Evolutionary conservation across 2,329 filamentous ascomycete genomes (phyloP), one percentile per base, ranked within the genome.

Genomic region (Stagonosporopsis rhizophila): DNA sequence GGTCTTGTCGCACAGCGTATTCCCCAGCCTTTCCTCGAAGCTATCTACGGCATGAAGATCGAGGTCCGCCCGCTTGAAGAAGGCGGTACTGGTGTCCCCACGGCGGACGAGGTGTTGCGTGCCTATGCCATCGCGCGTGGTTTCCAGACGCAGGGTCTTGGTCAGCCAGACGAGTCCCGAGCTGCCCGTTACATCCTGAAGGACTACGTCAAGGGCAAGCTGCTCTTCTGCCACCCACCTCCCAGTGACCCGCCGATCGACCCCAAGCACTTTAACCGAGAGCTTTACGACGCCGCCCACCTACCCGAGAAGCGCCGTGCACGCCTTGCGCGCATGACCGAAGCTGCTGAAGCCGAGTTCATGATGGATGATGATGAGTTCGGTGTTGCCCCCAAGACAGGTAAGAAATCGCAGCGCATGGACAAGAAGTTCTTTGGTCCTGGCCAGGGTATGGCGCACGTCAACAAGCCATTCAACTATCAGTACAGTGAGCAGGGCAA

Each of bases 151-250:
- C 88, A 90, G 50, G 95, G 95, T 69, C 85, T 91, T 30, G 94
- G 95, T 8, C 90, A 95, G 71, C 94, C 95, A 0, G 95, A 99
- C 69, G 92, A 96, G 80, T 96, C 92, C 1, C 86, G 95, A 67
- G 95, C 95, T 6, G 92, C 94, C 4, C 86, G 95, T 49, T 90
- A 91, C 66, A 84, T 99, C 15, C 84, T 99, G 23, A 99, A 99
- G 75, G 95, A 99, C 79, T 99, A 98, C 71, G 95, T 99, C 66
- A 96, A 89, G 73, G 95, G 95, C 60, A 98, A 97, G 79, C 85
- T 99, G 0, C 84, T 98, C 6, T 98, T 89, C 79, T 95, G 92
- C 65, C 89, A 94, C 68, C 93, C 95, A 4, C 95, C 95, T 0
- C 93, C 93, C 0, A 79, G 79, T 4, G 84, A 88, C 27, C 79